Base-by-base conservation (phyloP, 2,329 filamentous ascomycete genomes). In the Microsporum canis region DNA sequence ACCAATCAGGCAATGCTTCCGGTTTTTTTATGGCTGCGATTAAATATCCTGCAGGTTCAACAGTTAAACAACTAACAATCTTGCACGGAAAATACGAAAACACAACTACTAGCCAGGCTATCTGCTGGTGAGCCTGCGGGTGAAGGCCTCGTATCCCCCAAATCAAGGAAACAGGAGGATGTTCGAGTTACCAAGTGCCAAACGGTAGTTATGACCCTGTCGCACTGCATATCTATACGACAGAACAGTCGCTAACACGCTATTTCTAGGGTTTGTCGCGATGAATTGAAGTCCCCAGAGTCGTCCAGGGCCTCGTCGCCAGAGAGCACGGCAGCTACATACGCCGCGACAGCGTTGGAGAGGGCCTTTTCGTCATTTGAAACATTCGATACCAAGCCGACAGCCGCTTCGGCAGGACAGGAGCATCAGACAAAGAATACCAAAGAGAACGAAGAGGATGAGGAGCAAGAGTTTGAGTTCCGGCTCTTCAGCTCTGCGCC, bases 391-490 rank as follows among this genome's bases (percentile, higher is more conserved):
- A 14, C 45, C 4, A 51, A 29, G 23, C 27, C 31, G 12, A 7
- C 51, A 4, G 2, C 53, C 49, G 5, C 39, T 12, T 51, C 45
- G 17, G 6, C 47, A 27, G 10, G 31, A n/a, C 41, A 33, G 34
- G 33, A 31, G 14, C 34, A 8, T 10, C 29, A 17, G 36, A 47
- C 58, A 5, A 58, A 61, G 43, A 47, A 60, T 59, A 53, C 61
- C 34, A 38, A 53, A 57, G 55, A 55, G 27, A 45, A 62, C 12
- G 59, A 61, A 57, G 60, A 62, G 10, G 72, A 73, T 1, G 72
- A 75, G 36, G 75, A 77, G 60, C 72, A 75, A 60, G 75, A 76
- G 63, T 77, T 76, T 60, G 75, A 76, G 58, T 77, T 77, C 63
- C 71, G 75, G 5, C 63, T 77, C 12, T 77, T 77, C 67, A 73